Evolutionary conservation across 1,284 basidiomycete genomes (phyloP), one percentile per base, ranked within the genome.

Genomic region (Melanopsichium pennsylvanicum): DNA sequence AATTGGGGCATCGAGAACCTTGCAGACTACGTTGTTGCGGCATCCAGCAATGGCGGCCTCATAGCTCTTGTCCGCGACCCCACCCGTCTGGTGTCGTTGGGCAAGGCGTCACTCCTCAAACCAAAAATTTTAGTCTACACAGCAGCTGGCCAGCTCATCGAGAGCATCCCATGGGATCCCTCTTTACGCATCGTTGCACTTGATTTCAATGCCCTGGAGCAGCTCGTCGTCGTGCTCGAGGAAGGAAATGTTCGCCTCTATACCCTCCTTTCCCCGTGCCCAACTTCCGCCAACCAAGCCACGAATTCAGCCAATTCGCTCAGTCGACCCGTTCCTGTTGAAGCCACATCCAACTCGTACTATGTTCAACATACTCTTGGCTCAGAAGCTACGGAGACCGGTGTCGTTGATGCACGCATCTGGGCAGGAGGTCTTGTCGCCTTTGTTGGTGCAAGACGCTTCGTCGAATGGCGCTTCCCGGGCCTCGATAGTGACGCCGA

Each of bases 161-260:
- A 83, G 58, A 82, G 78, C 40, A 73, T 84, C 22, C 76, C 78
- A 89, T 94, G 92, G 91, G 90, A 93, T 60, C 88, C 90, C 5
- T 64, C 70, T 9, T 76, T 87, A 85, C 46, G 85, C 75, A 89
- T 93, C 49, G 83, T 93, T 46, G 86, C 87, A 22, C 88, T 93
- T 71, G 92, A 91, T 23, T 93, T 91, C 89, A 91, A 90, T 0
- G 66, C 82, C 13, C 87, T 90, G 70, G 91, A 95, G 74, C 86
- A 88, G 44, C 86, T 97, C 29, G 88, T 90, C 0, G 87, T 95
- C 6, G 83, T 98, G 25, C 92, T 93, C 70, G 93, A 96, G 81
- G 93, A 97, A 74, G 95, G 95, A 15, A 85, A 87, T 9, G 97
- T 96, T 79, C 86, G 95, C 34, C 79, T 97, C 16, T 97, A 97